Evolutionary conservation across 2,329 filamentous ascomycete genomes (phyloP).

Genomic region (Exophiala sp.): DNA sequence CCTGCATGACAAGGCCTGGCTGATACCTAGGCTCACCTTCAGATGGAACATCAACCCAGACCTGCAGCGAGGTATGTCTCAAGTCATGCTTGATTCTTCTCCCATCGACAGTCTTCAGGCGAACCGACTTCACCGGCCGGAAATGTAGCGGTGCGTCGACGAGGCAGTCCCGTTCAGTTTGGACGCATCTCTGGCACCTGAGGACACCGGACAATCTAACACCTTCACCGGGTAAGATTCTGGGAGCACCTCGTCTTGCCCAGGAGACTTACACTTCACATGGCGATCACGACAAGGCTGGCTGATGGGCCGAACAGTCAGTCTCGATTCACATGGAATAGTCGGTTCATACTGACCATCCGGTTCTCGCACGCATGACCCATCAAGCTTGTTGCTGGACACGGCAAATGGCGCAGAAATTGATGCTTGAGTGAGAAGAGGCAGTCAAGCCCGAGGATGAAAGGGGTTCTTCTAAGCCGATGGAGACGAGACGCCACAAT

Average conservation of each 20-base stretch:
- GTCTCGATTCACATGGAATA: background rate
- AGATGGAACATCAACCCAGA: conserved; percentile 19
- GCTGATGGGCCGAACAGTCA: background rate
- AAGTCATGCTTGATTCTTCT: conserved; percentile 17
- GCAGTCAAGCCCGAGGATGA: conserved; percentile 7
- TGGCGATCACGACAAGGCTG: conserved; percentile 15
- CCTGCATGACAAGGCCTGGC: no score
- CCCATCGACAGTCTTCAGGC: conserved; percentile 7
- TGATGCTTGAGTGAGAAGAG: conserved; percentile 7
- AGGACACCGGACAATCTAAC: conserved; percentile 6
- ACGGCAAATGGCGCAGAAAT: no score
- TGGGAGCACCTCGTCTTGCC: background rate
- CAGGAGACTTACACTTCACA: conserved; percentile 9
- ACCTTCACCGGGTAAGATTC: conserved; percentile 2
- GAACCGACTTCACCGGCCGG: conserved; percentile 11
- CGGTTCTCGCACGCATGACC: conserved; percentile 9
- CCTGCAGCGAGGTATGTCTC: conserved; percentile 10
- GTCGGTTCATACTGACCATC: conserved; percentile 10
- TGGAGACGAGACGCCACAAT: no score
- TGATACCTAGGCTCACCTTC: conserved; percentile 7
- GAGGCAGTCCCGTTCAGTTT: conserved; percentile 6
- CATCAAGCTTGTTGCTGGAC: background rate
- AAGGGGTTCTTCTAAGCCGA: no score
- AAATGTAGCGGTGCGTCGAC: conserved; percentile 3
- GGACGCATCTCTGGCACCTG: conserved; percentile 9